Evolutionary conservation across 495 filamentous ascomycete species (phyloP), one percentile per base, ranked within the genome.

Genomic region (Chaetomium fimeti): DNA sequence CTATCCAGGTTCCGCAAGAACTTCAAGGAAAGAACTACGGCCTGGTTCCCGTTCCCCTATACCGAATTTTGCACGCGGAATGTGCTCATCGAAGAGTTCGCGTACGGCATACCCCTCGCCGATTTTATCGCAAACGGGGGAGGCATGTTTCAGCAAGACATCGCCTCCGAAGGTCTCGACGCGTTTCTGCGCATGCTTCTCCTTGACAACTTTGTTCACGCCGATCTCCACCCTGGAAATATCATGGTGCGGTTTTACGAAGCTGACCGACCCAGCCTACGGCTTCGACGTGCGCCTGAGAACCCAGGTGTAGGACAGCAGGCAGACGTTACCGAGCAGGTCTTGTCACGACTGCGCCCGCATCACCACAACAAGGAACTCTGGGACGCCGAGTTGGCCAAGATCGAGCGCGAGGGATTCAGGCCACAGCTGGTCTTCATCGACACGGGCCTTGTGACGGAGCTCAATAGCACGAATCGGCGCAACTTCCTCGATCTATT

Each of bases 201-300:
- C 15, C 88, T 99, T 57, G 95, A 99, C 73, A 98, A 99, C 71
- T 99, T 99, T 73, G 87, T 97, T 58, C 95, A 99, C 69, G 94
- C 95, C n/a, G 95, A 99, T 75, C 80, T 99, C 12, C 95, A 99
- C 69, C 95, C 95, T 0, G 95, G 95, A 9, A 99, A 99, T 73
- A 98, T 99, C 78, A 98, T 99, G 93, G 95, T 99, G 53, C 91
- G 95, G 63, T 99, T 99, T 77, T 97, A 98, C 78, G 85, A 94
- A 70, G 88, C 92, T 0, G 86, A 86, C 38, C 81, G 87, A 61
- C 83, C 95, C 5, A 80, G 84, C 64, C 78, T 83, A 28, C 74
- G 68, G 42, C 66, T 71, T 16, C 76, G 73, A 56, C 68, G 60
- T 24, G 71, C 81, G 69, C 82, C 82, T 57, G 60, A 71, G 15